phyloP scores from a whole-genome alignment of 768 basidiomycete species.

The Kwoniella mangroviensis region DNA sequence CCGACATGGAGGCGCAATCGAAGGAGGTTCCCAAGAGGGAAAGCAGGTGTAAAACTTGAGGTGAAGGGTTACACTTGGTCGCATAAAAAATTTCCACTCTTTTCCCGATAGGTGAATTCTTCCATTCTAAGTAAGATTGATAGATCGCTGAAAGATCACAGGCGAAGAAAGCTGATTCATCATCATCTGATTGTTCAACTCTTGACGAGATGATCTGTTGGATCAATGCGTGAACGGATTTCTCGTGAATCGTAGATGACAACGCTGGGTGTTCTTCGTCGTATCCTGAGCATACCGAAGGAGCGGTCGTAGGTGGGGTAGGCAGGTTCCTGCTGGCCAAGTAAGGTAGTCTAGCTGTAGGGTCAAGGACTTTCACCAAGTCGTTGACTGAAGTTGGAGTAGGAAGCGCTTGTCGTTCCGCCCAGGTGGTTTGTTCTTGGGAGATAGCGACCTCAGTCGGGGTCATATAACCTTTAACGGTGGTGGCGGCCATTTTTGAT shows the following conservation, averaged over 20 bases:
- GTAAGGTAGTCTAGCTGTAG: conserved; percentile 33
- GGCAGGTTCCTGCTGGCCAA: conserved; percentile 32
- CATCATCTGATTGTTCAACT: conserved; percentile 60
- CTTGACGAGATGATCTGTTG: conserved; percentile 38
- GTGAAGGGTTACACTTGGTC: conserved; percentile 98
- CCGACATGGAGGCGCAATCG: conserved; percentile 94
- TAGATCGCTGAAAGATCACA: conserved; percentile 90
- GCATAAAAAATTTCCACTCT: conserved; percentile 95
- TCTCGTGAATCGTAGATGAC: conserved; percentile 34
- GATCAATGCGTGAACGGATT: conserved; percentile 41
- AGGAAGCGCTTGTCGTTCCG: conserved; percentile 17
- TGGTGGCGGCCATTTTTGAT: conserved; percentile 21
- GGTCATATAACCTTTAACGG: conserved; percentile 21
- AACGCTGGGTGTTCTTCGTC: conserved; percentile 36
- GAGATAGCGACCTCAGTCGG: conserved; percentile 17
- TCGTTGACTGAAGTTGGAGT: conserved; percentile 25
- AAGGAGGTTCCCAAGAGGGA: conserved; percentile 90
- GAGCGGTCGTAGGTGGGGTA: conserved; percentile 13
- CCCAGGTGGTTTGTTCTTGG: conserved; percentile 15
- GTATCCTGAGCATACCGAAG: conserved; percentile 16
- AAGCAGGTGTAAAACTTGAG: conserved; percentile 86
- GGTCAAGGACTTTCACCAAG: conserved; percentile 46
- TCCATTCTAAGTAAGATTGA: conserved; percentile 82
- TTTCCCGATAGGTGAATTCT: conserved; percentile 67
- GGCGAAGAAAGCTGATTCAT: conserved; percentile 95